Percentiles rank a stretch among this genome's conserved stretches.
Conservation (phyloP, 2,329 filamentous ascomycete species). For the Coniochaeta hoffmannii region DNA sequence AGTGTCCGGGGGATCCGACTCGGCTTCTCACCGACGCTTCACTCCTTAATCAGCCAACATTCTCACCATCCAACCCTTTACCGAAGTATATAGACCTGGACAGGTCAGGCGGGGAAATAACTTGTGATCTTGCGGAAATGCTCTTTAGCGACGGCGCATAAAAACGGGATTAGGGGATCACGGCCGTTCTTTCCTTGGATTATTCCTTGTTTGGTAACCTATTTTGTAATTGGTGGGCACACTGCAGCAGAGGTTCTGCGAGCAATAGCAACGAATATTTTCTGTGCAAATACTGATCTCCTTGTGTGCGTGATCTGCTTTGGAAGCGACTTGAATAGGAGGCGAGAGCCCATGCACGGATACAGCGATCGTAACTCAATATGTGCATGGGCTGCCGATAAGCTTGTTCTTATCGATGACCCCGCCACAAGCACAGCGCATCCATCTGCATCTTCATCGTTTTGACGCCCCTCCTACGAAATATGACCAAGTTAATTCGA, state of each 20-base stretch:
- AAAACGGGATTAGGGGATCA: conserved; percentile 6
- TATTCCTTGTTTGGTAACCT: background rate
- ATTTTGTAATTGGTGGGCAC: background rate
- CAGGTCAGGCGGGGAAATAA: background rate
- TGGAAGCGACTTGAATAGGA: too few relatives aligned
- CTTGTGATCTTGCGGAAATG: background rate
- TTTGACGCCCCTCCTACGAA: background rate
- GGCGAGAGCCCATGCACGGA: too few relatives aligned
- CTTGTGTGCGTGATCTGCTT: too few relatives aligned
- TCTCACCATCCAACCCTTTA: background rate
- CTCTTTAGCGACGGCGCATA: conserved; percentile 14
- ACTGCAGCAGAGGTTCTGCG: background rate
- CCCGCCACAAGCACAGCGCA: background rate
- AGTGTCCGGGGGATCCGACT: background rate
- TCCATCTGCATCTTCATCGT: background rate
- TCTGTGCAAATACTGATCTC: too few relatives aligned
- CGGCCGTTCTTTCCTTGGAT: background rate
- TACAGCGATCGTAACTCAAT: background rate
- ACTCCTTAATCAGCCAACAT: background rate
- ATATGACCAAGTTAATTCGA: background rate
- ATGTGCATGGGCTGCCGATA: background rate
- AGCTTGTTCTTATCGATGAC: background rate
- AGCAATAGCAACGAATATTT: background rate
- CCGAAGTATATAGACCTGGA: background rate
- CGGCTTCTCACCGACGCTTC: background rate